Percentiles rank a stretch among this genome's conserved stretches.
These are phyloP conservation scores for Didymella exigua DNA, from an alignment of 2,329 filamentous ascomycete genomes.

Conservation along the genomic window DNA sequence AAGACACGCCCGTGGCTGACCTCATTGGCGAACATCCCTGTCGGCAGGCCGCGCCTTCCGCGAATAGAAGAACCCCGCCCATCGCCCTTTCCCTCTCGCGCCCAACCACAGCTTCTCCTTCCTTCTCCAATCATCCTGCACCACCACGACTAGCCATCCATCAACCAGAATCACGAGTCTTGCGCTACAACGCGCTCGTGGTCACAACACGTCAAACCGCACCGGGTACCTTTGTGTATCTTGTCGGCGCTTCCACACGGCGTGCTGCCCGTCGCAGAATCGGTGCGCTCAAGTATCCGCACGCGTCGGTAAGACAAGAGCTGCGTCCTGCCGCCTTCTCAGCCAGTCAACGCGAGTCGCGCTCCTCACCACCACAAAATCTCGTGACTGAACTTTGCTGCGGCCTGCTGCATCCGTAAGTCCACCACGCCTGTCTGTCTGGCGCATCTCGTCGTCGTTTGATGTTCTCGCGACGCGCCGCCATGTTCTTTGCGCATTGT, in stretches of 20 bases:
- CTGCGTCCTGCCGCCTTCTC: slow-evolving; percentile 19
- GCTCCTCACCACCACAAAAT: slow-evolving; percentile 37
- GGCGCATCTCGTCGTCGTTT: slow-evolving; percentile 17
- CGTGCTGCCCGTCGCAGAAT: slow-evolving; percentile 21
- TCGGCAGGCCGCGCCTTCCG: slow-evolving; percentile 15
- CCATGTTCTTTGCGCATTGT: slow-evolving; percentile 3
- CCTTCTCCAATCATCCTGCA: slow-evolving; percentile 38
- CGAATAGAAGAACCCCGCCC: slow-evolving; percentile 27
- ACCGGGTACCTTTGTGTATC: slow-evolving; percentile 22
- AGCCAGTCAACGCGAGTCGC: slow-evolving; percentile 34
- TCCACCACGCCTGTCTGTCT: slow-evolving; percentile 22
- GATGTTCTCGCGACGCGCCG: slow-evolving; percentile 11
- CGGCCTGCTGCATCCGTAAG: slow-evolving; percentile 45
- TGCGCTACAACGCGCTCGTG: slow-evolving; percentile 36
- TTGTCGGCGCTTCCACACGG: slow-evolving; percentile 23
- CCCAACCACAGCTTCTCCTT: slow-evolving; percentile 36
- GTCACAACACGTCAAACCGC: slow-evolving; percentile 22
- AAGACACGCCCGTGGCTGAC: slow-evolving; percentile 19
- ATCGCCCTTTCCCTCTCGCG: slow-evolving; percentile 27
- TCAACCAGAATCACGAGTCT: slow-evolving; percentile 30
- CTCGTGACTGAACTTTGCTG: slow-evolving; percentile 44
- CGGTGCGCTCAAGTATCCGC: slow-evolving; percentile 14
- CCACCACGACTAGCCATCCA: slow-evolving; percentile 28
- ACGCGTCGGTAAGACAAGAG: slow-evolving; percentile 28
- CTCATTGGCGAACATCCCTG: slow-evolving; percentile 27